These are phyloP conservation scores for Lachancea sp. DNA, from an alignment of 805 yeast species.

Conservation along the genomic window DNA sequence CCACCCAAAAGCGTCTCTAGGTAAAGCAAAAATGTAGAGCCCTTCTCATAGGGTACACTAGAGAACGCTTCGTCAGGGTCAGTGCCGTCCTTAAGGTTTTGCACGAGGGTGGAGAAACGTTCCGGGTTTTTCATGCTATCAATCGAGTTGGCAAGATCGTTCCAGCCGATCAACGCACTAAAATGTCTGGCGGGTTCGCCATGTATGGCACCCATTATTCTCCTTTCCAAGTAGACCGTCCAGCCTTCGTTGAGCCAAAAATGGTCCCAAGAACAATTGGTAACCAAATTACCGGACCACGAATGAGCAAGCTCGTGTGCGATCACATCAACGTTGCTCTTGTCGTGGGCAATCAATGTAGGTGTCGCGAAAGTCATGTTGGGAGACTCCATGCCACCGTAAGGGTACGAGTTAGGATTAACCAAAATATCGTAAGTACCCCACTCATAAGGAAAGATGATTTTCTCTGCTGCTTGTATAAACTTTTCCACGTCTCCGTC, in stretches of 20 bases:
- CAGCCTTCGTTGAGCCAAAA: slow-evolving; percentile 95
- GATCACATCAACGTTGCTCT: slow-evolving; percentile 80
- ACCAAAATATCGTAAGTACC: slow-evolving; percentile 72
- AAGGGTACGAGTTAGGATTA: slow-evolving; percentile 72
- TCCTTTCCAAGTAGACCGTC: slow-evolving; percentile 87
- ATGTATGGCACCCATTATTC: slow-evolving; percentile 71
- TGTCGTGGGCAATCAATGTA: slow-evolving; percentile 76
- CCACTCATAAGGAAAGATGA: slow-evolving; percentile 79
- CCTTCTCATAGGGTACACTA: slow-evolving; percentile 87
- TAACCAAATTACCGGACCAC: slow-evolving; percentile 88
- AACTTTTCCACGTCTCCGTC: slow-evolving; percentile 75
- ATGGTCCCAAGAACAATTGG: slow-evolving; percentile 88
- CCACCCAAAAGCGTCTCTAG: slow-evolving; percentile 70
- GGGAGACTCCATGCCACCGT: slow-evolving; percentile 95
- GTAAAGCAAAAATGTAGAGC: slow-evolving; percentile 69
- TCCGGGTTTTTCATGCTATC: slow-evolving; percentile 51
- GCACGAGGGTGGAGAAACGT: slow-evolving; percentile 59
- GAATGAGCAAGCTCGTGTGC: slow-evolving; percentile 93
- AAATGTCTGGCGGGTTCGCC: slow-evolving; percentile 77
- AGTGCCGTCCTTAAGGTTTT: slow-evolving; percentile 56
- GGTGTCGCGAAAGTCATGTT: slow-evolving; percentile 89
- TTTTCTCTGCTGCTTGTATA: slow-evolving; percentile 65
- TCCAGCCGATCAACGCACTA: slow-evolving; percentile 84
- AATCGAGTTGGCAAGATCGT: slow-evolving; percentile 62
- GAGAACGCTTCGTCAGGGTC: slow-evolving; percentile 91